Evolutionary conservation across 2,329 filamentous ascomycete species (phyloP), one percentile per base, ranked within the genome.

Genomic region (Colletotrichum spaethianum): DNA sequence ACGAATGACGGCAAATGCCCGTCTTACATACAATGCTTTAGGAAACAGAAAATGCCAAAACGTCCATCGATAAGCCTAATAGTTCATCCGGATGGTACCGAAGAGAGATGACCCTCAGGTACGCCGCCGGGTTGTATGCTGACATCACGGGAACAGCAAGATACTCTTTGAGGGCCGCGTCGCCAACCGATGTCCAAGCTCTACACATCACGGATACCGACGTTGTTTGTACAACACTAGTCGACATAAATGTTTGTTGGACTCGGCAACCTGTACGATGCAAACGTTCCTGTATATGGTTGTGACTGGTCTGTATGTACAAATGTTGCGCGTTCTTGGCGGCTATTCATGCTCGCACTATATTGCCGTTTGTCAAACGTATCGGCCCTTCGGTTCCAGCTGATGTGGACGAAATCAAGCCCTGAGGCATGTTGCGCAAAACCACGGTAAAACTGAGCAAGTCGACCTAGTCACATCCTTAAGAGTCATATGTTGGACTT

Each of bases 231-330:
- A 66, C 14, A 16, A 68, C 42, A 33, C 48, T 7, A 46, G 9
- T 28, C 36, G 20, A 60, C 26, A 67, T 28, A 46, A 26, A 23
- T 36, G 48, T 50, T 59, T 66, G 42, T 28, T 50, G 38, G 26
- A 44, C 33, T 57, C 63, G 68, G 63, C 16, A 28, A 48, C 56
- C 28, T 62, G 56, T 56, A 67, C 52, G 12, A 63, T 23, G 55
- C 61, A 55, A 63, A 55, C 61, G 12, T 28, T 18, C 2, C n/a
- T 42, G 48, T n/a, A 63, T 63, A 26, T 20, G 20, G n/a, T n/a
- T 46, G 57, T 61, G 26, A 20, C 57, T 11, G 7, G 26, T 61
- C 57, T 28, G 40, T 36, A 44, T 48, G 26, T 38, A 36, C 33
- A 50, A 8, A 50, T 18, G 31, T 38, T 18, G 38, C 44, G 42